Conservation (phyloP, 2,329 filamentous ascomycete species). For the Polychaeton citri region DNA sequence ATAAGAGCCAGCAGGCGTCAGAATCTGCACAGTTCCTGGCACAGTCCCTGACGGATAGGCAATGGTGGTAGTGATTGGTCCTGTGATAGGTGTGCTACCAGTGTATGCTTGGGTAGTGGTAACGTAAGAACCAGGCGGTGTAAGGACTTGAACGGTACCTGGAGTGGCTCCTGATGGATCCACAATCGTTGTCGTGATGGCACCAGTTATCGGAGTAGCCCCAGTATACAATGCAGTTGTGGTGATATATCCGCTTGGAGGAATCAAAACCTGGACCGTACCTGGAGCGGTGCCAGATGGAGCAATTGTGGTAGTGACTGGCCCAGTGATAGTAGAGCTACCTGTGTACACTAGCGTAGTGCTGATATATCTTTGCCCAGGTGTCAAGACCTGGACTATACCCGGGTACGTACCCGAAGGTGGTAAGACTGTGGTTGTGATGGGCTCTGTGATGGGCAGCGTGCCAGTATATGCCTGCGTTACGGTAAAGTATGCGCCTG, state of each 20-base stretch:
- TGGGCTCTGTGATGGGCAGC: too few relatives aligned
- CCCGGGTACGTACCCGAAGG: background rate
- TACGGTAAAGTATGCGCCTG: background rate
- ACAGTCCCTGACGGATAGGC: background rate
- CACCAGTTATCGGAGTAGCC: conserved; percentile 3
- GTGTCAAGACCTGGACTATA: background rate
- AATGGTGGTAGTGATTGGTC: conserved; percentile 2
- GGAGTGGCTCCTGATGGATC: conserved; percentile 2
- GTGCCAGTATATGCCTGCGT: background rate
- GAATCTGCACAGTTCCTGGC: conserved; percentile 1
- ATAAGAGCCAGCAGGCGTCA: conserved; percentile 1
- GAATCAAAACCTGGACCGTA: background rate
- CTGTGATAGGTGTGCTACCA: conserved; percentile 1
- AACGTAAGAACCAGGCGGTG: conserved; percentile 1
- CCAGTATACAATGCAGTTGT: too few relatives aligned
- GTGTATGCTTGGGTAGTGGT: conserved; percentile 3
- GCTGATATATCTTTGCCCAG: too few relatives aligned
- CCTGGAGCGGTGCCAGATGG: background rate
- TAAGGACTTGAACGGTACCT: conserved; percentile 2
- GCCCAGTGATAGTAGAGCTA: background rate
- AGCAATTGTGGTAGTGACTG: background rate
- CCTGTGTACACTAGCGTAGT: too few relatives aligned
- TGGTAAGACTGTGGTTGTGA: background rate
- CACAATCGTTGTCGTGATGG: conserved; percentile 2
- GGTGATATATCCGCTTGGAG: background rate